Base-by-base conservation (phyloP, 1,284 basidiomycete species). In the Malassezia japonica region DNA sequence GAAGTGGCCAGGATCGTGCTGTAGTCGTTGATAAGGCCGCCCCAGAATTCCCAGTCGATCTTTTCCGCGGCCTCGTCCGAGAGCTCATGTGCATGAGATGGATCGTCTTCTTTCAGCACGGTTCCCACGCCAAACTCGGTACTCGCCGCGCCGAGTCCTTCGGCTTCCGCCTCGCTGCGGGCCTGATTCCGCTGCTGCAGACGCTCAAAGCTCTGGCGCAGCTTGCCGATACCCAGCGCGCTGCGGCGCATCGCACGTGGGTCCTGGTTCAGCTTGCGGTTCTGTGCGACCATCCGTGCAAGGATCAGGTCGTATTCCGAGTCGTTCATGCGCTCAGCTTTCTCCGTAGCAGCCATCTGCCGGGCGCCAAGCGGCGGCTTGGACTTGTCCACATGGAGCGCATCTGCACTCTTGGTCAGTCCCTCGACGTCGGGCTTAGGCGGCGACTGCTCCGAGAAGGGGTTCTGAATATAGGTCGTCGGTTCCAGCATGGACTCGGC, bases 31-130 rank as follows among this genome's bases (percentile, higher is more conserved):
- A 98, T 87, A 6, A 98, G 90, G 15, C 80, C 80, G 1, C 94
- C 92, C 92, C 94, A 98, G 76, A 96, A 98, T 60, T 85, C 84
- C 94, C 76, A 77, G 57, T 77, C 76, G 29, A 71, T 63, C n/a
- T 38, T 37, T 16, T 61, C 59, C 13, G 21, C 45, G 4, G 20
- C 16, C 5, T 64, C 60, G 1, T 50, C 35, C 6, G 34, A 33
- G 5, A 50, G 8, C 28, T 60, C 62, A 13, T 6, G 15, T 10
- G 6, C 38, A 18, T 40, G 15, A 3, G 23, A 16, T 10, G 38
- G 15, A 1, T n/a, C 38, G 5, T 62, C 55, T 8, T 47, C 42
- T 4, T 46, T 33, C 27, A 38, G 25, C n/a, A 34, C 45, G 10
- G 13, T 23, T 4, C 23, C 33, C 8, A 49, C n/a, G 23, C 53